Evolutionary conservation across 495 filamentous ascomycete genomes (phyloP), one percentile per base, ranked within the genome.

Genomic region (Delitschia confertaspora): DNA sequence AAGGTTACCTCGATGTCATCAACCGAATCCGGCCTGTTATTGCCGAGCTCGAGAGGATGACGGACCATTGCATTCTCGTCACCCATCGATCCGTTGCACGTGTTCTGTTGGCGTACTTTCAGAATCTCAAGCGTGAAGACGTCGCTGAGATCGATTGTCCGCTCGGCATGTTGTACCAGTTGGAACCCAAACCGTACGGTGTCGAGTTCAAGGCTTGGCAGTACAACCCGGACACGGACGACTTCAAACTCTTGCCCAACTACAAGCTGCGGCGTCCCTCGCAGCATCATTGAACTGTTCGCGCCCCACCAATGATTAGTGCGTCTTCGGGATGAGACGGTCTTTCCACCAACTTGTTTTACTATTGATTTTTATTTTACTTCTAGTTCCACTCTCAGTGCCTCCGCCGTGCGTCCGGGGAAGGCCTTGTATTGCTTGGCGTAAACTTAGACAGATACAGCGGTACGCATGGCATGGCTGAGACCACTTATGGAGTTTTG

Each of bases 111-210:
- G 85, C 89, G 2, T 98, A 98, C 63, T 98, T 98, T 68, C 83
- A 84, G 64, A 88, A 91, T 13, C 67, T 98, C 26, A 82, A 82
- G 42, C 68, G 88, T 3, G 83, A 95, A 35, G 80, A 93, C 57
- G 88, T 98, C 42, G 87, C 91, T 19, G 84, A 89, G 47, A 69
- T 98, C 30, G 88, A 95, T 56, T 83, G 94, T 27, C 91, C 91
- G 4, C 68, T 98, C 37, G 91, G 91, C 7, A 83, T 89, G 60
- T 67, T 96, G 17, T 96, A 94, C 59, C 82, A 84, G 56, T 76
- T 98, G 37, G 89, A 98, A 60, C 91, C 91, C 26, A 96, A 95
- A 70, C 91, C 91, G 3, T 98, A 98, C 55, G 91, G 91, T 0
- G 88, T 95, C 43, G 91, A 93, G 34, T 95, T 95, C 63, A 86